Percentiles rank a stretch among this genome's conserved stretches.
Conservation (phyloP, 1,284 basidiomycete genomes). For the Quambalaria eucalypti region DNA sequence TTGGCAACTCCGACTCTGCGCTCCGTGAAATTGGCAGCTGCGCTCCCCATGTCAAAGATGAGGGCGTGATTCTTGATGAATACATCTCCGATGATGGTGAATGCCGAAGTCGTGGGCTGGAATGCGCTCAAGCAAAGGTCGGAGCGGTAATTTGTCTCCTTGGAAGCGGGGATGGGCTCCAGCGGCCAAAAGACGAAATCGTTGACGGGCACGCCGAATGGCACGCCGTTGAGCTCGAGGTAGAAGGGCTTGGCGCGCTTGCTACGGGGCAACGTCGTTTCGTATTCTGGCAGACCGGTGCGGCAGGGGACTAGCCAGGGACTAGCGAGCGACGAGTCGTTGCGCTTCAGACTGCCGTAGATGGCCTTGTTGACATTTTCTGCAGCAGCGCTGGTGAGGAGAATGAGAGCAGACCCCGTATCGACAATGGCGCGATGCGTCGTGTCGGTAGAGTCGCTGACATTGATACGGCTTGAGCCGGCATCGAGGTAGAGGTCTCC, state of each 20-base stretch:
- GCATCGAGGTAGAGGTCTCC: neutral
- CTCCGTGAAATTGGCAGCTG: too few relatives aligned
- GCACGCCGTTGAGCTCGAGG: conserved; percentile 15
- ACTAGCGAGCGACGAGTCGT: conserved; percentile 6
- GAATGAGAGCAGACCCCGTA: conserved; percentile 26
- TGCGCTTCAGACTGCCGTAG: conserved; percentile 3
- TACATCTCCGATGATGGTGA: conserved; percentile 26
- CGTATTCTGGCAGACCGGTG: conserved; percentile 24
- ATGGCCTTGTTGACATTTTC: conserved; percentile 22
- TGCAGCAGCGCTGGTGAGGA: conserved; percentile 17
- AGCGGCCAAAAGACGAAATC: conserved; percentile 33
- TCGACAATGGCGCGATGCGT: conserved; percentile 21
- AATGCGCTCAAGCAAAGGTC: conserved; percentile 26
- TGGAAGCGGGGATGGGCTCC: conserved; percentile 6
- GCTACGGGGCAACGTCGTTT: conserved; percentile 8
- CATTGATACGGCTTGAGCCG: neutral
- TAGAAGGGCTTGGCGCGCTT: conserved; percentile 15
- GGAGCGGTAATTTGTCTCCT: conserved; percentile 7
- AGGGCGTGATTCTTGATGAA: conserved; percentile 36
- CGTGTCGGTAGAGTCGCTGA: neutral
- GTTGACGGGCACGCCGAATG: conserved; percentile 23
- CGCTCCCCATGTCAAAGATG: conserved; percentile 20
- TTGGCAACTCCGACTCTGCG: too few relatives aligned
- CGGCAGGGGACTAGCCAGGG: conserved; percentile 29
- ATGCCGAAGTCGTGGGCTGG: conserved; percentile 20